Evolutionary conservation across 2,329 filamentous ascomycete species (phyloP).

Genomic region (Nemania serpens): DNA sequence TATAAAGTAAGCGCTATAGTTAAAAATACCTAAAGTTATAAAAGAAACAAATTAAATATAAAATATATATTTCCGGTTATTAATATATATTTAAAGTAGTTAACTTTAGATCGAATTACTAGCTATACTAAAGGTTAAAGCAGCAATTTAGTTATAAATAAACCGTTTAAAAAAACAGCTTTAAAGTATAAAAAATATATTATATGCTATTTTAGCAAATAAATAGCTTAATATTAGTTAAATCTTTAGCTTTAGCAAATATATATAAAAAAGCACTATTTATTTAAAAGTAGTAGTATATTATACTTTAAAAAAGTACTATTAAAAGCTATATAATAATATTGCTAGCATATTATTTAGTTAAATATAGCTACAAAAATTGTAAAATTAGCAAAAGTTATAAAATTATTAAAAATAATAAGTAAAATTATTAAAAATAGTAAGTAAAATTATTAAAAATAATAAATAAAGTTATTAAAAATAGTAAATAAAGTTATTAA

Average conservation of each 20-base stretch:
- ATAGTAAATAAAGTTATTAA: background rate
- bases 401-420: background rate
- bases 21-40: background rate
- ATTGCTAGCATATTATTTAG: too few relatives aligned
- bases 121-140: background rate
- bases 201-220: too few relatives aligned
- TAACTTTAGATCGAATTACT: background rate
- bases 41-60: background rate
- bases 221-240: too few relatives aligned
- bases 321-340: too few relatives aligned
- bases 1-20: background rate
- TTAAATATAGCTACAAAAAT: too few relatives aligned
- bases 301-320: too few relatives aligned
- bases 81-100: background rate
- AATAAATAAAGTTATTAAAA: background rate
- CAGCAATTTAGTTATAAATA: background rate
- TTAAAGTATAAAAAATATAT: too few relatives aligned
- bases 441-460: background rate
- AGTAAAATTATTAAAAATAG: background rate
- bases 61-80: background rate
- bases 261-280: background rate
- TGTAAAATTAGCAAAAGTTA: too few relatives aligned
- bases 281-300: too few relatives aligned
- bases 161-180: too few relatives aligned
- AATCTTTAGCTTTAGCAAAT: background rate